These are phyloP conservation scores for Xylaria grammica DNA, from an alignment of 495 filamentous ascomycete species.

Conservation along the genomic window DNA sequence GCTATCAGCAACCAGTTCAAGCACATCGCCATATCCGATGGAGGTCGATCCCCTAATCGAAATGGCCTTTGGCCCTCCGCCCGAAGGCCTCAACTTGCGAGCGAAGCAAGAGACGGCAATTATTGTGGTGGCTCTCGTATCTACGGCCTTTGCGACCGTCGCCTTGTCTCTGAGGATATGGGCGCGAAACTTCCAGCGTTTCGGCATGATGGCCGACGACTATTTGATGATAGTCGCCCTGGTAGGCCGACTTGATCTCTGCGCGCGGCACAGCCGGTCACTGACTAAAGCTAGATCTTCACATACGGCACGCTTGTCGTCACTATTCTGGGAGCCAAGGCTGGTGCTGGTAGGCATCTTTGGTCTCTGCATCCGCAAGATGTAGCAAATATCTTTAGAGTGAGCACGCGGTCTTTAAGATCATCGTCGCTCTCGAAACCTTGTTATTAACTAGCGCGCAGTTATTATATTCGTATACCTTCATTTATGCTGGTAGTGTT, in stretches of 20 bases:
- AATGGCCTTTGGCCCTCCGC: slow-evolving; percentile 35
- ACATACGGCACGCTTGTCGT: slow-evolving; percentile 37
- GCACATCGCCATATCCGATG: slow-evolving; percentile 5
- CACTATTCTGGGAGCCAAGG: slow-evolving; percentile 29
- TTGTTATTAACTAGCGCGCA: slow-evolving; percentile 10
- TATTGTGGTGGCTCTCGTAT: slow-evolving; percentile 25
- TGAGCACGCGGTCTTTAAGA: slow-evolving; percentile 4
- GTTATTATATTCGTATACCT: slow-evolving; percentile 42
- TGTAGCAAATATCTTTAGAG: slow-evolving; percentile 25
- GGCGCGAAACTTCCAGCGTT: slow-evolving; percentile 34
- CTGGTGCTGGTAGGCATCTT: slow-evolving; percentile 38
- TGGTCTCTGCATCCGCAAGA: slow-evolving; percentile 34
- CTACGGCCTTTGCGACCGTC: slow-evolving; percentile 35
- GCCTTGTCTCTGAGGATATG: slow-evolving; percentile 41
- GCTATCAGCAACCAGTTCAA: not conserved
- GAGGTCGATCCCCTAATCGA: slow-evolving; percentile 25
- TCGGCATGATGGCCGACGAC: slow-evolving; percentile 42
- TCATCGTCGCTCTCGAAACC: not conserved
- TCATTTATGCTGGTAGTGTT: slow-evolving; percentile 40
- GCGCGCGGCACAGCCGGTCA: slow-evolving; percentile 18
- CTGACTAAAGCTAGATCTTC: slow-evolving; percentile 23
- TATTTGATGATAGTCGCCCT: slow-evolving; percentile 41
- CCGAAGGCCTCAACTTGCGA: slow-evolving; percentile 29
- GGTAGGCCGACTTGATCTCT: slow-evolving; percentile 26
- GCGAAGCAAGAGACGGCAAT: slow-evolving; percentile 38